Conservation (phyloP, 768 basidiomycete genomes). For the Xerocomellus chrysenteron region DNA sequence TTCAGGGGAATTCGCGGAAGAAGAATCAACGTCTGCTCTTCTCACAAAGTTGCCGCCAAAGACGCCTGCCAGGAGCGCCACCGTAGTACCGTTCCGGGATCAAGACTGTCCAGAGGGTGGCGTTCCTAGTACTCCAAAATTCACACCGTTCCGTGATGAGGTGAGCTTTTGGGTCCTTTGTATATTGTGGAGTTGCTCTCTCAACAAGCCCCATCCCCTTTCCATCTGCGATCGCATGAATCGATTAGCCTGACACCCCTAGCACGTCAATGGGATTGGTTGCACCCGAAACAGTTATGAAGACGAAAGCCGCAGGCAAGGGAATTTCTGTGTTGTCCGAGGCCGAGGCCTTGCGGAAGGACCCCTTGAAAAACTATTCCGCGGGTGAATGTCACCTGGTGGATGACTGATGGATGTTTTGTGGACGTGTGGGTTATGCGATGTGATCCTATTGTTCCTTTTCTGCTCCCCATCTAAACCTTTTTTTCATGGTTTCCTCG, state of each 20-base stretch:
- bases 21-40: constrained; percentile 31
- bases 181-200: not conserved
- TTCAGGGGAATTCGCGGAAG: constrained; percentile 37
- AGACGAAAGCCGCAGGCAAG: constrained; percentile 50
- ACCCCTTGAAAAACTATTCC: constrained; percentile 80
- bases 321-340: constrained; percentile 52
- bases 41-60: constrained; percentile 34
- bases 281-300: constrained; percentile 63
- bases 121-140: constrained; percentile 51
- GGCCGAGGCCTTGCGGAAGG: constrained; percentile 74
- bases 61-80: constrained; percentile 34
- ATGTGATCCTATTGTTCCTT: not conserved
- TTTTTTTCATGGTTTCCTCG: not conserved
- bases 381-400: constrained; percentile 18
- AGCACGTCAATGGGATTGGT: constrained; percentile 30
- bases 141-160: constrained; percentile 75
- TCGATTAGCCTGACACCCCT: constrained; percentile 20
- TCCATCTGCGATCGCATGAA: constrained; percentile 3
- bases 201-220: constrained; percentile 1
- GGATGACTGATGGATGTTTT: constrained; percentile 22
- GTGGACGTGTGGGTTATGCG: not conserved
- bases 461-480: constrained; percentile 17
- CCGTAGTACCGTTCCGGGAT: constrained; percentile 43
- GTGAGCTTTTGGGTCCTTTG: constrained; percentile 37
- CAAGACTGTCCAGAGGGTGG: constrained; percentile 21